These are phyloP conservation scores for Paramecium biaurelia DNA, from an alignment of 73 alveolate species.

Conservation along the genomic window DNA sequence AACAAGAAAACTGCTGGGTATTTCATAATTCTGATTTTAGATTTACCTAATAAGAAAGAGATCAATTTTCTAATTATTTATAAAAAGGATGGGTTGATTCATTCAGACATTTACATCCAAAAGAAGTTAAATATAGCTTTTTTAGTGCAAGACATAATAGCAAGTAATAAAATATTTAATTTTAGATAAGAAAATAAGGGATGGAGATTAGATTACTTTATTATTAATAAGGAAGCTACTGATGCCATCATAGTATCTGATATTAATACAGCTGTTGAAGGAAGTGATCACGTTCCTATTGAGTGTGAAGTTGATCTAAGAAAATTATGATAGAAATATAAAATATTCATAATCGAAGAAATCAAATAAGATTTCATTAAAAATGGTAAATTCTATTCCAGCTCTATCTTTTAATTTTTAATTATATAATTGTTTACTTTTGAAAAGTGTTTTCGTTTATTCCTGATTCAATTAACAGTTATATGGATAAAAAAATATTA, in stretches of 20 bases:
- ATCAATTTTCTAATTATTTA: constrained; percentile 71
- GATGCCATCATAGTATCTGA: constrained; percentile 67
- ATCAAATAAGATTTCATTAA: too few relatives aligned
- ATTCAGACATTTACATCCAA: constrained; percentile 71
- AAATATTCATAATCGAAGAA: background rate
- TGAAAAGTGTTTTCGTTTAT: background rate
- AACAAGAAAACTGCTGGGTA: constrained; percentile 84
- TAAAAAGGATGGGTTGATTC: constrained; percentile 77
- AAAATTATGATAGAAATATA: background rate
- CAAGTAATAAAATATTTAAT: background rate
- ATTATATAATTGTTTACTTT: too few relatives aligned
- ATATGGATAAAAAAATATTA: too few relatives aligned
- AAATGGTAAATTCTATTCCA: too few relatives aligned
- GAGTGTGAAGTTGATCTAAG: constrained; percentile 59
- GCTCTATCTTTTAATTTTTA: too few relatives aligned
- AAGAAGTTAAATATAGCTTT: constrained; percentile 78
- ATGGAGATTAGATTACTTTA: constrained; percentile 83
- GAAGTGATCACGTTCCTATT: constrained; percentile 89
- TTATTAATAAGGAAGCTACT: constrained; percentile 67
- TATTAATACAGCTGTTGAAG: constrained; percentile 68
- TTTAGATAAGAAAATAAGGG: constrained; percentile 74
- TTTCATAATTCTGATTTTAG: background rate
- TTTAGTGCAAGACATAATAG: constrained; percentile 77
- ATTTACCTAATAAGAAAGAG: constrained; percentile 84
- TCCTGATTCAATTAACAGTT: background rate